Evolutionary conservation across 371 early-diverging fungal genomes (phyloP), one percentile per base, ranked within the genome.

Genomic region (Mucor irregularis): DNA sequence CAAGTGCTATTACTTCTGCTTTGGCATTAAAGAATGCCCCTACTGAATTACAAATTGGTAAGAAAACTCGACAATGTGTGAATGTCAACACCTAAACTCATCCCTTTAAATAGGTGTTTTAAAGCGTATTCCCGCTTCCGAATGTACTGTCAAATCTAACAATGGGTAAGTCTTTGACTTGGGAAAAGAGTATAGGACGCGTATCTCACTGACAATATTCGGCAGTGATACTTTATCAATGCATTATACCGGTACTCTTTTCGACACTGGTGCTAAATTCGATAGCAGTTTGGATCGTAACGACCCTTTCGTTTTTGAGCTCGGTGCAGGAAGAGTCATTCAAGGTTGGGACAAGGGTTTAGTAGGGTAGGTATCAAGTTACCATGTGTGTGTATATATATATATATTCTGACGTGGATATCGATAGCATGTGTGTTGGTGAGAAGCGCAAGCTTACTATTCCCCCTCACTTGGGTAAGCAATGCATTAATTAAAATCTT

Each of bases 261-360:
- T 89, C 58, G 75, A 78, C 10, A 80, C 71, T 28, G 91, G 91
- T 6, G 62, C 67, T 17, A 82, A 90, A 72, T 94, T 94, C 62
- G 94, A 94, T 65, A 86, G 87, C 29, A 87, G 87, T 58, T 34
- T 73, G 50, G 88, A 88, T 58, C 82, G 95, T 49, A 68, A 76
- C 45, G 69, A 80, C 37, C 86, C 91, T 16, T 87, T 95, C 47
- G 83, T 85, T 37, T 93, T 93, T 61, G 77, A 71, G 5, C 71
- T 94, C 14, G 90, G 91, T 26, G 39, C 53, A 40, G 84, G 85
- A 19, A 75, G 71, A 57, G 88, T 88, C 5, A 88, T 88, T 56
- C 76, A 84, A 64, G 88, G 92, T 13, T 90, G 92, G 91, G 94
- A 93, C 55, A 78, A 87, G 64, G 95, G 94, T 30, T 68, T 95